Evolutionary conservation across 2,329 filamentous ascomycete species (phyloP).

Genomic region (Fusarium kyushuense): DNA sequence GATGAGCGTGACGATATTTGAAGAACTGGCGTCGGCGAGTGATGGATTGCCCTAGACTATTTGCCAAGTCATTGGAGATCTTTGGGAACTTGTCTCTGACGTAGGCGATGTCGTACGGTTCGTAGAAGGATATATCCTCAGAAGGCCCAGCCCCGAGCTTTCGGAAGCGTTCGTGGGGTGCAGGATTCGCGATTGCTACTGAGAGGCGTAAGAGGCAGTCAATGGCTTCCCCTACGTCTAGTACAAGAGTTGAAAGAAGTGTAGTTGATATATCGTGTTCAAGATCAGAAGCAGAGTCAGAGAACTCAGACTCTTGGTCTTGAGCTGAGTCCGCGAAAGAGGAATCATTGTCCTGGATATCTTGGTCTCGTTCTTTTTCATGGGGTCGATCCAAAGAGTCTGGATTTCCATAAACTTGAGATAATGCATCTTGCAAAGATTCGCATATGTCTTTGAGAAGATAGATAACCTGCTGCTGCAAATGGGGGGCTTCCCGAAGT

Average conservation of each 20-base stretch:
- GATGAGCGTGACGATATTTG: constrained; percentile 54
- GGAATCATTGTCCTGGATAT: neutral
- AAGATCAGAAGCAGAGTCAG: neutral
- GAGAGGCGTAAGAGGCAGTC: constrained; percentile 53
- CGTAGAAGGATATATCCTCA: constrained; percentile 43
- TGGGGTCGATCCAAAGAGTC: accelerated
- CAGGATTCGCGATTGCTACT: constrained; percentile 53
- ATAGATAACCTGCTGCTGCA: constrained; percentile 36
- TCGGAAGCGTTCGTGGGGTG: constrained; percentile 51
- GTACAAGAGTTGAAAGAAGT: constrained; percentile 11
- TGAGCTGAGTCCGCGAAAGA: accelerated
- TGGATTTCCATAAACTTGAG: accelerated
- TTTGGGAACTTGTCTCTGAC: constrained; percentile 50
- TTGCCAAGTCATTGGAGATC: constrained; percentile 21
- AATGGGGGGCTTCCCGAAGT: constrained; percentile 35
- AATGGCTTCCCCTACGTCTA: constrained; percentile 46
- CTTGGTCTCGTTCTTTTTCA: accelerated
- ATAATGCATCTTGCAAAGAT: constrained; percentile 4
- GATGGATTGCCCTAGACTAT: constrained; percentile 51
- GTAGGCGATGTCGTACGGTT: constrained; percentile 46
- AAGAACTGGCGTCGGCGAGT: constrained; percentile 53
- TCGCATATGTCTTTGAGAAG: constrained; percentile 40
- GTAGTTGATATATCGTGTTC: accelerated
- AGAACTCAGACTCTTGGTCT: neutral
- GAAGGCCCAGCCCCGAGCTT: constrained; percentile 10